A percentile compares a stretch with the other conserved stretches of the same genome.
Conservation (phyloP, 2,329 filamentous ascomycete species). For the Diaporthe velutina region DNA sequence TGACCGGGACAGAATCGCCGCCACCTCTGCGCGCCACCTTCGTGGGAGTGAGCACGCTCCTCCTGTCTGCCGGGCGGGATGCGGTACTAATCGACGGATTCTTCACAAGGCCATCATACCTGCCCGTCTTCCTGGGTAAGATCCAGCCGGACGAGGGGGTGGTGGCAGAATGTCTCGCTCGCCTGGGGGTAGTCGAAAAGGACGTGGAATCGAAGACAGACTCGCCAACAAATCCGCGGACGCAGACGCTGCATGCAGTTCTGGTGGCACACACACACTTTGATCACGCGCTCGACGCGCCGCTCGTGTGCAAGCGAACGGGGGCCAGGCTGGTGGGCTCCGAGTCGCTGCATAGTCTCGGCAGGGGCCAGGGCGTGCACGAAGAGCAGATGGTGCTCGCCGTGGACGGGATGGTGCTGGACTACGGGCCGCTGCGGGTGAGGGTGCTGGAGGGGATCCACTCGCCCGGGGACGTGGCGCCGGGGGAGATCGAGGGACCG, state of each 20-base stretch:
- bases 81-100: constrained; percentile 42
- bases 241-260: neutral
- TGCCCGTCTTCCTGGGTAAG: constrained; percentile 15
- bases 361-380: constrained; percentile 17
- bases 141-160: constrained; percentile 9
- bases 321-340: constrained; percentile 11
- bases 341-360: constrained; percentile 18
- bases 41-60: constrained; percentile 12
- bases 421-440: constrained; percentile 11
- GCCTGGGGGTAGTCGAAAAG: neutral
- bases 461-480: constrained; percentile 25
- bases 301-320: constrained; percentile 13
- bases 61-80: constrained; percentile 1
- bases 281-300: constrained; percentile 19
- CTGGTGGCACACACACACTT: constrained; percentile 23
- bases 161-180: neutral
- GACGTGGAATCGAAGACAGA: neutral
- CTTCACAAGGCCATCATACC: constrained; percentile 42
- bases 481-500: constrained; percentile 23
- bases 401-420: constrained; percentile 2
- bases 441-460: constrained; percentile 21
- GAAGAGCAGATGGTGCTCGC: constrained; percentile 18
- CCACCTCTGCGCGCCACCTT: constrained; percentile 4
- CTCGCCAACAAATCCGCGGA: neutral
- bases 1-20: neutral